Percentiles rank a stretch among this genome's conserved stretches.
These are phyloP conservation scores for Carex littledalei DNA, from an alignment of 176 grass and related monocot genomes.

Conservation along the genomic window DNA sequence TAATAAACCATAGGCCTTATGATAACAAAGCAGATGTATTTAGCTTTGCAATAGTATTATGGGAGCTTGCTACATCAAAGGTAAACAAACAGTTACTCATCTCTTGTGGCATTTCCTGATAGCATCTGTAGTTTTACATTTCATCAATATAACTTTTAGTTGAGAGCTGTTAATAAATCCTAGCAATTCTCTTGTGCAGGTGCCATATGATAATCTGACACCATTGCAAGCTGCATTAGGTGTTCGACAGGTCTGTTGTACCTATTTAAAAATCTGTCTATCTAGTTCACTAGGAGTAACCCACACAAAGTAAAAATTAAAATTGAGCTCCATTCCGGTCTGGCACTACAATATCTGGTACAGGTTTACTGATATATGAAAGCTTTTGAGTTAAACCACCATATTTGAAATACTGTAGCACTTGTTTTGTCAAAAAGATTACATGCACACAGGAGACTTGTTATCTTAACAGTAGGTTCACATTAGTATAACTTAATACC, in stretches of 20 bases:
- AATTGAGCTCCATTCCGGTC: neutral
- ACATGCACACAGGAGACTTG: conserved; percentile 14
- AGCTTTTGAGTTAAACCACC: neutral
- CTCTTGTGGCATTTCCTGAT: neutral
- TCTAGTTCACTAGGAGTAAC: neutral
- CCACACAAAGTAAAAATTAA: neutral
- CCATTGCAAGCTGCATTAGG: conserved; percentile 92
- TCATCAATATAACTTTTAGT: neutral
- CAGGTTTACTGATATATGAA: neutral
- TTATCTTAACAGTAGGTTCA: neutral
- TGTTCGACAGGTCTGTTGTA: conserved; percentile 69
- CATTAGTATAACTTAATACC: neutral
- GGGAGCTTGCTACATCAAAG: conserved; percentile 85
- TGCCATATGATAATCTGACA: conserved; percentile 81
- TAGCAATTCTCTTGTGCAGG: conserved; percentile 34
- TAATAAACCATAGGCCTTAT: conserved; percentile 92
- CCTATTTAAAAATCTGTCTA: neutral
- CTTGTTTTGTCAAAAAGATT: neutral
- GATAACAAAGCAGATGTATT: conserved; percentile 88
- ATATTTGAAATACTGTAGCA: neutral
- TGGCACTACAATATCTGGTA: neutral
- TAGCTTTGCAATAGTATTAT: conserved; percentile 90
- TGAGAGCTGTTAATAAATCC: conserved; percentile 16
- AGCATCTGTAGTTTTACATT: neutral
- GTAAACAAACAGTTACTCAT: conserved; percentile 37